Evolutionary conservation across 129 eudicot species (phyloP).

Genomic region (Lactuca sativa): DNA sequence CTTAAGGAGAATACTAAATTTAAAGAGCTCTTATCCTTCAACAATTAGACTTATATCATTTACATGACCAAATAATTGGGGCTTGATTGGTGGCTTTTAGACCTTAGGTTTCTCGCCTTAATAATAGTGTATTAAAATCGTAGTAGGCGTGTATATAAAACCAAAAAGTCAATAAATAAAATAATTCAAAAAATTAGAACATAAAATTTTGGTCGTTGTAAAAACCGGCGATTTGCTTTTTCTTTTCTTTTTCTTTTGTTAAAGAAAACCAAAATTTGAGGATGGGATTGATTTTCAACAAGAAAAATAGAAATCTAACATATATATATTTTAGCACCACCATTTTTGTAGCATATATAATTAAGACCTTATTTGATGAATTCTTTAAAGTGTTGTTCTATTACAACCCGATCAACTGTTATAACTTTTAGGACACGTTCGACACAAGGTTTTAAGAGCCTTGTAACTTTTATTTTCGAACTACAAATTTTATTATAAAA

Average conservation of each 20-base stretch:
- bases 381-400: too few relatives aligned
- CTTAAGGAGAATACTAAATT: neutral
- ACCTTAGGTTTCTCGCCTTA: slow-evolving; percentile 10
- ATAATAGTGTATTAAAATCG: neutral
- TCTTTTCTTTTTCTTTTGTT: too few relatives aligned
- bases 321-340: neutral
- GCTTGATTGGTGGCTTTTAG: slow-evolving; percentile 37
- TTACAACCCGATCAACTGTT: too few relatives aligned
- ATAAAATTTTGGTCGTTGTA: too few relatives aligned
- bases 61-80: slow-evolving; percentile 17
- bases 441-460: too few relatives aligned
- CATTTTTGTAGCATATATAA: neutral
- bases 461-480: too few relatives aligned
- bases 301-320: neutral
- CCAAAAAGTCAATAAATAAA: neutral
- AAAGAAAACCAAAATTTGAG: too few relatives aligned
- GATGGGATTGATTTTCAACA: too few relatives aligned
- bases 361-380: neutral
- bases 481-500: too few relatives aligned
- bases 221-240: too few relatives aligned
- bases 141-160: neutral
- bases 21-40: neutral
- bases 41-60: slow-evolving; percentile 8
- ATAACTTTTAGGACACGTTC: too few relatives aligned
- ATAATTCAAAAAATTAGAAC: too few relatives aligned